phyloP scores from a whole-genome alignment of 345 rosid species.

The Eucalyptus dawsonii region DNA sequence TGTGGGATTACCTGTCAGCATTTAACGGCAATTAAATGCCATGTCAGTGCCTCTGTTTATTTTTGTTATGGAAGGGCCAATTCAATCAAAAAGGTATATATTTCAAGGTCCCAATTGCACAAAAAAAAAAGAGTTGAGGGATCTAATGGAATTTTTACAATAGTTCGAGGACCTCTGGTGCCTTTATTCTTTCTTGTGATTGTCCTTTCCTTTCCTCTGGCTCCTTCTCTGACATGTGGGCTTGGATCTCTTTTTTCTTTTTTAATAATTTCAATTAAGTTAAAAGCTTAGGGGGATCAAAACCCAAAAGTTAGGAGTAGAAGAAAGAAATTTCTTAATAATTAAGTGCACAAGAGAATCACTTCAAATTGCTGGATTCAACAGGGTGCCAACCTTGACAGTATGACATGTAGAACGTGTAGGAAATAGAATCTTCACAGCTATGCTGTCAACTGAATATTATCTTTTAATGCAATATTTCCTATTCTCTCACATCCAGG shows the following conservation, averaged over 20 bases:
- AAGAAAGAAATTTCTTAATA: background rate
- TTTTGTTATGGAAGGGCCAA: background rate
- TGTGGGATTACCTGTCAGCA: background rate
- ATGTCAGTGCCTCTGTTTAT: background rate
- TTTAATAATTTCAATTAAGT: background rate
- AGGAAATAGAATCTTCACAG: background rate
- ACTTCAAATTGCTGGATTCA: background rate
- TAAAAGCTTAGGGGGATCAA: background rate
- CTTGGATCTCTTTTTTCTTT: background rate
- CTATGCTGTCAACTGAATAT: background rate
- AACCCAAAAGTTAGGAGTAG: background rate
- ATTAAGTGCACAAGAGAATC: background rate
- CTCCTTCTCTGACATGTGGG: background rate
- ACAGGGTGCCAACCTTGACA: background rate
- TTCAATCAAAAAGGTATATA: background rate
- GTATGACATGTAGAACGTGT: background rate
- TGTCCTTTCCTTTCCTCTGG: background rate
- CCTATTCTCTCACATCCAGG: constrained; percentile 19
- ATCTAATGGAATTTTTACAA: background rate
- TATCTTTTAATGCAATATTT: background rate
- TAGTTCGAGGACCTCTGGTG: background rate
- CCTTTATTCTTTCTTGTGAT: background rate
- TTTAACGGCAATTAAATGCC: background rate
- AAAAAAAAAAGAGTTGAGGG: background rate
- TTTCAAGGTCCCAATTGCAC: background rate